Conservation (phyloP, 331 rosid species). For the Saraca asoca region DNA sequence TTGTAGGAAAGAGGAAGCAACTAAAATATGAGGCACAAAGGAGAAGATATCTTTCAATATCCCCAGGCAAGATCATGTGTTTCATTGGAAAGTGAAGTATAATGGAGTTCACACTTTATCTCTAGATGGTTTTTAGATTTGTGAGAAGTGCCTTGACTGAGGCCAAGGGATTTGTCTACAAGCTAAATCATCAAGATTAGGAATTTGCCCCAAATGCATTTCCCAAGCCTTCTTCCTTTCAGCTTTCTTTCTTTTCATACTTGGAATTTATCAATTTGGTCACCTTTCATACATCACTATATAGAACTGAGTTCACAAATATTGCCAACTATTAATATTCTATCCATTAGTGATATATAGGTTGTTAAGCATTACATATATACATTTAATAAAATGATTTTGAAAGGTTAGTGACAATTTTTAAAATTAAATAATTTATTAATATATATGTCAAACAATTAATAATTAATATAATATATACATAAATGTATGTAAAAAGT, state of each 20-base stretch:
- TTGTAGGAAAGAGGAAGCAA: too few species aligned
- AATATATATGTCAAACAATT: too few species aligned
- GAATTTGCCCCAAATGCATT: constrained; percentile 20
- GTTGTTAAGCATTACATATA: too few species aligned
- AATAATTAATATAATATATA: too few species aligned
- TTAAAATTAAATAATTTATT: too few species aligned
- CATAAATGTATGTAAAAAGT: too few species aligned
- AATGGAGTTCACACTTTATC: constrained; percentile 34
- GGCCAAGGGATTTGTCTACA: constrained; percentile 36
- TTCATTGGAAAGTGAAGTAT: constrained; percentile 61
- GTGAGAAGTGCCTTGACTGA: constrained; percentile 46
- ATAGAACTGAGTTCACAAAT: constrained; percentile 4
- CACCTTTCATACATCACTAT: background rate
- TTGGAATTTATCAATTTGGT: constrained; percentile 10
- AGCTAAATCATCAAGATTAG: constrained; percentile 29
- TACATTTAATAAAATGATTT: too few species aligned
- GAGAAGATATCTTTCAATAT: constrained; percentile 56
- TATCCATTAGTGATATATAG: too few species aligned
- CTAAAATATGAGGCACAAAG: too few species aligned
- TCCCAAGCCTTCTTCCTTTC: constrained; percentile 23
- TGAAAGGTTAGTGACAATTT: too few species aligned
- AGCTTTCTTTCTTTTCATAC: constrained; percentile 13
- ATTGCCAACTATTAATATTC: too few species aligned
- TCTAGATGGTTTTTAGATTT: constrained; percentile 35
- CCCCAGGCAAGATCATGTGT: constrained; percentile 72